Evolutionary conservation across 495 filamentous ascomycete genomes (phyloP), one percentile per base, ranked within the genome.

Genomic region (Astrothelium subdiscretum): DNA sequence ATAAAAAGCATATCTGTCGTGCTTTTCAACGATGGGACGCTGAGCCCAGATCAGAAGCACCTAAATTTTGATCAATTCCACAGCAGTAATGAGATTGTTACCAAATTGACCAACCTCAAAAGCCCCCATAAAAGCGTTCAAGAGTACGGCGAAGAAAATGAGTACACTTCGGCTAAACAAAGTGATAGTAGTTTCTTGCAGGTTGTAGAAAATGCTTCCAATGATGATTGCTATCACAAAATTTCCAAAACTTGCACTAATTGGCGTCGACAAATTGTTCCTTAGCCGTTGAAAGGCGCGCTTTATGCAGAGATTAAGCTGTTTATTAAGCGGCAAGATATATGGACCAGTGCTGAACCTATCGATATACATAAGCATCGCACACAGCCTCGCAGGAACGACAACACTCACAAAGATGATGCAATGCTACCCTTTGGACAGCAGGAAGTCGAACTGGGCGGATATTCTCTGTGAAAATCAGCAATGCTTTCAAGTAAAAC

Each of bases 21-120:
- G 92, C 69, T 97, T 97, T 69, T 96, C 91, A 61, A 97, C 90
- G 68, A 97, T 95, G 1, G 88, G 85, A n/a, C 91, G 84, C 81
- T 95, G 91, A 24, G 87, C 83, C 73, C 89, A 96, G 2, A 95
- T 79, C 4, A 87, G 90, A 29, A 94, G 75, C 71, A 90, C 89
- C 76, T 81, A 38, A 5, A 64, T n/a, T n/a, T n/a, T n/a, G n/a
- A n/a, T 66, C 2, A 38, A 38, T 15, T 38, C 35, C 8, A 29
- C 24, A 29, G 8, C 3, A 20, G 12, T 6, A 29, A 20, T 2
- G 24, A 54, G 22, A 10, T 10, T 20, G 13, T 48, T n/a, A 10
- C 8, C 18, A n/a, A 48, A 18, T 10, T 48, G 18, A n/a, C 11
- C 18, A 15, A 87, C 84, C 71, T 95, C 91, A 29, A 95, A 75